Percentiles rank a stretch among this genome's conserved stretches.
phyloP scores from a whole-genome alignment of 2,329 filamentous ascomycete species.

The Zasmidium cellare region DNA sequence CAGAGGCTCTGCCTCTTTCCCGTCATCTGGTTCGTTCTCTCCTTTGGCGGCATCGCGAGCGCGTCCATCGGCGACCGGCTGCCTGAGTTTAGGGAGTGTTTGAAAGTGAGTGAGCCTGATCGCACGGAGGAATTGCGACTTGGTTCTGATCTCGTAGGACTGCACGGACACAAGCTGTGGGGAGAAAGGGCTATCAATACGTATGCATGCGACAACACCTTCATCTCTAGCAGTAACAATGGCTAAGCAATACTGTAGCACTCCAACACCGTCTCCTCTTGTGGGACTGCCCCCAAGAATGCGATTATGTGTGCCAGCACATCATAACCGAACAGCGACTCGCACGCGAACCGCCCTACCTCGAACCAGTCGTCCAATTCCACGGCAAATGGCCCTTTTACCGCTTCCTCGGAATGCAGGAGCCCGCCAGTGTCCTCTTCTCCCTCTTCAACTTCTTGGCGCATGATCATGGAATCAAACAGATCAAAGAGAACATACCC shows the following conservation, averaged over 20 bases:
- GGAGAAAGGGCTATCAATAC: conserved; percentile 64
- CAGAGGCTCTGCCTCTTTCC: conserved; percentile 24
- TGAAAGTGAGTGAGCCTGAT: conserved; percentile 67
- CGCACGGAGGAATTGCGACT: background rate
- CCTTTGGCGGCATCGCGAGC: conserved; percentile 17
- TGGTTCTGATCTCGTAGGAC: conserved; percentile 54
- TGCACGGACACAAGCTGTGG: conserved; percentile 81
- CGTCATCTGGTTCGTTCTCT: conserved; percentile 12
- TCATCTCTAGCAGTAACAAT: background rate
- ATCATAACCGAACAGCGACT: conserved; percentile 76
- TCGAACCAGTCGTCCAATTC: conserved; percentile 77
- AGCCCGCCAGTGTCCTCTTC: conserved; percentile 91
- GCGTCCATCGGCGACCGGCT: conserved; percentile 83
- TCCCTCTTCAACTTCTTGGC: conserved; percentile 87
- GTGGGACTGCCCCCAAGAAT: conserved; percentile 91
- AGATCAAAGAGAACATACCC: conserved; percentile 70
- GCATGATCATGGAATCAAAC: conserved; percentile 73
- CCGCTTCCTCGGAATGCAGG: conserved; percentile 88
- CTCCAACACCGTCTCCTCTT: conserved; percentile 81
- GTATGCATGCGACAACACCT: conserved; percentile 54
- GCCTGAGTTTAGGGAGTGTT: conserved; percentile 83
- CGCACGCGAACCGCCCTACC: conserved; percentile 62
- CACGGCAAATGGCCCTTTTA: conserved; percentile 99
- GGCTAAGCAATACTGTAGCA: conserved; percentile 53
- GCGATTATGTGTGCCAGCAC: conserved; percentile 97